Conservation (phyloP, 176 grass and related monocot genomes). For the Musa schizocarpa region DNA sequence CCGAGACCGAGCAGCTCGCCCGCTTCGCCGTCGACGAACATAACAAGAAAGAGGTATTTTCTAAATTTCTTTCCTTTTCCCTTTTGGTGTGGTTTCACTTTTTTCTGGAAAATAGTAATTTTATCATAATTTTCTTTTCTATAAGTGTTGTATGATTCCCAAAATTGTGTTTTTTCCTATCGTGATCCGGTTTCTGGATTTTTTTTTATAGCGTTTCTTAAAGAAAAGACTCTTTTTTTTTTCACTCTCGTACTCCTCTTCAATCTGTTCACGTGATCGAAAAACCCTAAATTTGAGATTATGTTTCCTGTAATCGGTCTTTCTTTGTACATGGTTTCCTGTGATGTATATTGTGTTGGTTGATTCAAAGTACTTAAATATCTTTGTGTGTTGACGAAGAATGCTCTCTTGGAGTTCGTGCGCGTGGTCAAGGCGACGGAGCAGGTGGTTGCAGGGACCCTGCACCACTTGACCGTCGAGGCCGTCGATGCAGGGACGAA, state of each 20-base stretch:
- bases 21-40: neutral
- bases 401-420: constrained; percentile 64
- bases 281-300: no score
- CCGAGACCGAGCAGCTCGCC: neutral
- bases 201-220: no score
- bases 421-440: constrained; percentile 79
- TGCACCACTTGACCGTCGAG: constrained; percentile 84
- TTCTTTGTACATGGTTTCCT: no score
- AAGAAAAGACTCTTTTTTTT: no score
- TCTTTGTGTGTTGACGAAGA: constrained; percentile 33
- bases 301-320: no score
- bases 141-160: no score
- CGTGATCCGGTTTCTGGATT: no score
- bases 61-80: neutral
- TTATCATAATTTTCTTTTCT: neutral
- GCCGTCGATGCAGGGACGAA: constrained; percentile 59
- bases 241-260: no score
- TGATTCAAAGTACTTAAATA: neutral
- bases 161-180: no score
- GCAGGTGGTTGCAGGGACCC: constrained; percentile 68
- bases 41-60: constrained; percentile 12
- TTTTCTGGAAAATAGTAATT: no score
- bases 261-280: no score
- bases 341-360: neutral
- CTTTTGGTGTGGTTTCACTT: neutral